Evolutionary conservation across 2,329 filamentous ascomycete species (phyloP), one percentile per base, ranked within the genome.

Genomic region (Waltergamsia citrina): DNA sequence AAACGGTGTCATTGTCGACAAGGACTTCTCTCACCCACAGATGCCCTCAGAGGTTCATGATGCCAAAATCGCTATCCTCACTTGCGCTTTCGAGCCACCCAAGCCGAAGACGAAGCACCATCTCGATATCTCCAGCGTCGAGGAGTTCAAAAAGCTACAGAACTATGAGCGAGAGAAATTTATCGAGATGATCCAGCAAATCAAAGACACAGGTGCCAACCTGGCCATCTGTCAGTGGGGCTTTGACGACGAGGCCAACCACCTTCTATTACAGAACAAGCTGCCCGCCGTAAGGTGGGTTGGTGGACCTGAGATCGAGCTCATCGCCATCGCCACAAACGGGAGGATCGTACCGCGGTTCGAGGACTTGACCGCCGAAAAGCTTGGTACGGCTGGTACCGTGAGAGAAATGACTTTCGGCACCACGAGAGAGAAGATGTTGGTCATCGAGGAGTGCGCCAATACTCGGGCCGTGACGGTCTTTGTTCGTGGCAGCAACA

Each of bases 41-140:
- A 98, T 98, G 92, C 92, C 92, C 9, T 85, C 83, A 33, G 87
- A 95, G 62, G 90, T 98, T 43, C 75, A 71, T 49, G 87, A 98
- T 62, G 93, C 92, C 54, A 96, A 95, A 70, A 79, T 98, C 53
- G 92, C 92, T 47, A 98, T 98, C 51, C 68, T 98, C 39, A 98
- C 92, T 33, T 98, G 92, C 59, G 87, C 92, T 4, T 98, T 98
- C 56, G 92, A 98, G 67, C 92, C 92, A 21, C 92, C 92, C 33
- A 98, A 98, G 74, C 92, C 92, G 47, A 98, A 98, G 77, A 98
- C 92, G 31, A 98, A 98, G 76, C 92, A 98, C 66, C 94, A 95
- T 71, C 76, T 98, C 41, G 92, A 98, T 54, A 98, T 98, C 54
- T 92, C 87, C 37, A 85, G 80, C 27, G 90, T 98, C 7, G 90